These are phyloP conservation scores for Colletotrichum ledebouriae DNA, from an alignment of 2,329 filamentous ascomycete genomes.

Conservation along the genomic window DNA sequence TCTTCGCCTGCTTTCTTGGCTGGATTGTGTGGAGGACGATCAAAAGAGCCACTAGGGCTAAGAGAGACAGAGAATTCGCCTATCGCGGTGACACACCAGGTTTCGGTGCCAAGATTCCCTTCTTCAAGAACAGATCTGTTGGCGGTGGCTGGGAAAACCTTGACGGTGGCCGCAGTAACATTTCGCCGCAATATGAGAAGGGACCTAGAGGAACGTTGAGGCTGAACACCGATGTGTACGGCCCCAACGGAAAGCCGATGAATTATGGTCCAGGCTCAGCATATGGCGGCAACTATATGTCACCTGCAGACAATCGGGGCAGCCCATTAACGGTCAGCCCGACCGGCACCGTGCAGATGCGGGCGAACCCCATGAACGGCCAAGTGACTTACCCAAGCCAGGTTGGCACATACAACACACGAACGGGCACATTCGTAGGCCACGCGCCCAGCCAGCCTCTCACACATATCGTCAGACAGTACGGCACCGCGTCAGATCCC, in stretches of 20 bases:
- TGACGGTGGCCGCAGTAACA: constrained; percentile 35
- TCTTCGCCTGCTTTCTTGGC: constrained; percentile 58
- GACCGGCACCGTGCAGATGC: constrained; percentile 27
- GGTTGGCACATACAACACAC: constrained; percentile 29
- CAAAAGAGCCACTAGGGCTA: constrained; percentile 54
- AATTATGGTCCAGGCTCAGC: constrained; percentile 18
- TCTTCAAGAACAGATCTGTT: constrained; percentile 52
- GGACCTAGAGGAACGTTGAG: constrained; percentile 42
- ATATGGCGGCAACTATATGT: constrained; percentile 34
- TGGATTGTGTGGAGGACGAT: constrained; percentile 62
- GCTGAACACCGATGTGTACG: constrained; percentile 46
- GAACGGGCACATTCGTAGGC: constrained; percentile 43
- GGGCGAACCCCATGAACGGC: constrained; percentile 29
- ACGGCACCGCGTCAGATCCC: constrained; percentile 41
- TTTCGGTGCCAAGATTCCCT: constrained; percentile 52
- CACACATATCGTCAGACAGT: constrained; percentile 32
- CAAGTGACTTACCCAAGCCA: constrained; percentile 29
- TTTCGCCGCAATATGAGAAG: constrained; percentile 47
- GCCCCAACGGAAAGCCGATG: constrained; percentile 39
- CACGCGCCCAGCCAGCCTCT: constrained; percentile 39
- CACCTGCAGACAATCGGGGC: constrained; percentile 31
- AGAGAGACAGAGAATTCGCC: constrained; percentile 42
- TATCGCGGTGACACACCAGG: constrained; percentile 45
- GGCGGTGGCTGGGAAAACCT: constrained; percentile 52
- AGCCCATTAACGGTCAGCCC: constrained; percentile 40